A percentile compares a stretch with the other conserved stretches of the same genome.
These are phyloP conservation scores for Fragilariopsis cylindrus DNA, from an alignment of 108 stramenopile species.

Conservation along the genomic window DNA sequence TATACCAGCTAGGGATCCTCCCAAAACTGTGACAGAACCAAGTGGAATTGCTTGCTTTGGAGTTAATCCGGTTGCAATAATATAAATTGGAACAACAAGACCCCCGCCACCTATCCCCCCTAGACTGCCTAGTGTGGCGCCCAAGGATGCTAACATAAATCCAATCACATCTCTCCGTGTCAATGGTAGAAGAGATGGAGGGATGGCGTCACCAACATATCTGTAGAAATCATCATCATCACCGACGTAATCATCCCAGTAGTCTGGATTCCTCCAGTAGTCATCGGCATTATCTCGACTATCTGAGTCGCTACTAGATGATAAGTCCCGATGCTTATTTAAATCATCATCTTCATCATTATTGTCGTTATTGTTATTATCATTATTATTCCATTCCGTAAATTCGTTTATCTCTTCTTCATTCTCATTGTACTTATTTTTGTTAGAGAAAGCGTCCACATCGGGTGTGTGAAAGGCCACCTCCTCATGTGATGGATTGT, in stretches of 20 bases:
- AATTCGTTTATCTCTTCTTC: slow-evolving; percentile 1
- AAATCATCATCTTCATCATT: slow-evolving; percentile 5
- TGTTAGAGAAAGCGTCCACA: neutral
- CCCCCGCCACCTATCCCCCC: slow-evolving; percentile 91
- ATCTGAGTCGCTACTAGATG: slow-evolving; percentile 11
- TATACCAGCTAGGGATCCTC: slow-evolving; percentile 85
- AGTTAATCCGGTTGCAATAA: slow-evolving; percentile 80
- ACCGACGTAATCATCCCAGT: slow-evolving; percentile 31
- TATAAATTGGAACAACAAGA: slow-evolving; percentile 93
- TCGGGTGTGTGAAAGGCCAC: neutral
- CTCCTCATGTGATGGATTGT: neutral
- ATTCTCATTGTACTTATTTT: too few relatives aligned
- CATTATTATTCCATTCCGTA: neutral
- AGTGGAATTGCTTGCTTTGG: slow-evolving; percentile 93
- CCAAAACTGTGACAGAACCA: slow-evolving; percentile 90
- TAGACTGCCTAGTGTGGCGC: slow-evolving; percentile 89
- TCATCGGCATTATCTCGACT: slow-evolving; percentile 25
- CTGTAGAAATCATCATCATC: slow-evolving; percentile 38
- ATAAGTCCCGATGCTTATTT: slow-evolving; percentile 12
- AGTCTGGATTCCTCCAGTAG: slow-evolving; percentile 23
- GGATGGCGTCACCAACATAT: slow-evolving; percentile 19
- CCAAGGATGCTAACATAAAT: slow-evolving; percentile 74
- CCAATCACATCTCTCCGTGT: slow-evolving; percentile 63
- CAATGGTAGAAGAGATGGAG: slow-evolving; percentile 49
- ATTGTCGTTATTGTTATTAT: neutral